Evolutionary conservation across 805 yeast species (phyloP).

Genomic region (Starmerella sirachaensis): DNA sequence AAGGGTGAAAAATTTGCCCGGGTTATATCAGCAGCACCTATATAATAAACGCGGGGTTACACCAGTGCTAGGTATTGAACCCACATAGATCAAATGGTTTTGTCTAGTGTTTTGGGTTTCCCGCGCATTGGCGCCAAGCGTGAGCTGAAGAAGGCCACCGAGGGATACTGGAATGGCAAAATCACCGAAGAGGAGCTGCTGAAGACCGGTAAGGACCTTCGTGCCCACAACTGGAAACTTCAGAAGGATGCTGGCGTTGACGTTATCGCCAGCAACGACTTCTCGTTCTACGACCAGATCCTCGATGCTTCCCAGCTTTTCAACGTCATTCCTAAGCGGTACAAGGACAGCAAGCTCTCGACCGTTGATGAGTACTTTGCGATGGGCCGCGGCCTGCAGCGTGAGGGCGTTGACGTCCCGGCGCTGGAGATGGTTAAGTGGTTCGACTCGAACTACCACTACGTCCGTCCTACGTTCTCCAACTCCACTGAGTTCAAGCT

Average conservation of each 20-base stretch:
- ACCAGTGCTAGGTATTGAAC: too few relatives aligned
- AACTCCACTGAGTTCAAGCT: conserved; percentile 91
- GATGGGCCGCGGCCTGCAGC: conserved; percentile 99
- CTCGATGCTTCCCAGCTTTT: conserved; percentile 82
- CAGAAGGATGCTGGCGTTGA: conserved; percentile 97
- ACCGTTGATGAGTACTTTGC: conserved; percentile 91
- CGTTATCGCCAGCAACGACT: conserved; percentile 92
- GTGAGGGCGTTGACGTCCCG: conserved; percentile 94
- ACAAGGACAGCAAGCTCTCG: conserved; percentile 79
- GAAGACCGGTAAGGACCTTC: conserved; percentile 87
- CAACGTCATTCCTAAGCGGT: conserved; percentile 95
- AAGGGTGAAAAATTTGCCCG: conserved; percentile 20
- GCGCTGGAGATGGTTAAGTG: conserved; percentile 99
- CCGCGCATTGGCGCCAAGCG: conserved; percentile 99
- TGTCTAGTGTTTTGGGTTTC: conserved; percentile 96
- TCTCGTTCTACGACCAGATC: conserved; percentile 96
- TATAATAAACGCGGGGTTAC: conserved; percentile 1
- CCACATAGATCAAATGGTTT: too few relatives aligned
- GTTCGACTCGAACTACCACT: conserved; percentile 99
- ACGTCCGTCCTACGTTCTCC: conserved; percentile 98
- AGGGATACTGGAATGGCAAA: conserved; percentile 98
- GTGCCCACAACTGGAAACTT: conserved; percentile 95
- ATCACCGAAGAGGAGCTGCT: conserved; percentile 73
- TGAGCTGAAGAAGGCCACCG: conserved; percentile 97
- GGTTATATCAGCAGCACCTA: conserved; percentile 16